Base-by-base conservation (phyloP, 2,329 filamentous ascomycete species). In the Macroventuria anomochaeta region DNA sequence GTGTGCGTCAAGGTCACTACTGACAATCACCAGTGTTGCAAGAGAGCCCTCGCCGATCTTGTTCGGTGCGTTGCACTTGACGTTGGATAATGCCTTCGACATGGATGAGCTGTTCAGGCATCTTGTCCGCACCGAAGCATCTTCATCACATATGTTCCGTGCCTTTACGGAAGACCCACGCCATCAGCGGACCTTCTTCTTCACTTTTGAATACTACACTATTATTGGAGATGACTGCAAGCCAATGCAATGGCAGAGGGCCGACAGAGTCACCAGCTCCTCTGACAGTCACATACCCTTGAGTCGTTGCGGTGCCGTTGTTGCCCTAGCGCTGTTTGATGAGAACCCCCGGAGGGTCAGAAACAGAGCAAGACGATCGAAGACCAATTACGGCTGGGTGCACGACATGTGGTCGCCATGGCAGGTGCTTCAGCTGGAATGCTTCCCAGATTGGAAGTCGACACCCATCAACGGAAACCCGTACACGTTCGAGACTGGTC, bases 161-260 rank as follows among this genome's bases (percentile, higher is more conserved):
- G 79, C 81, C n/a, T 85, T 75, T 46, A 69, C 76, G 13, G 57
- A 70, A 2, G 75, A 80, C 23, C 64, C 73, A 4, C 73, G 81
- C 7, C 80, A 79, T 11, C 84, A 84, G 59, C 76, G 81, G 6
- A 82, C 80, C 7, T 86, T 87, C 67, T 81, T 86, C 59, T 87
- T 88, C 65, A 82, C 79, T 34, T 86, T 88, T 67, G 86, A 87
- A 60, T 88, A 87, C 65, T 87, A 85, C 63, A 87, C 85, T 5
- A 77, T 86, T 6, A 79, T 87, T 11, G 81, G 80, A 1, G 77
- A 82, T 4, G 80, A 79, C 3, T 79, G 84, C 33, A 76, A 78
- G 26, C 85, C 85, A 0, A 82, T 85, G 62, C 76, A 81, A 5
- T 88, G 85, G 84, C 85, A 88, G 63, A 73, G 77, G 17, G 80